Evolutionary conservation across 2,329 filamentous ascomycete genomes (phyloP), one percentile per base, ranked within the genome.

Genomic region (Coniella lustricola): DNA sequence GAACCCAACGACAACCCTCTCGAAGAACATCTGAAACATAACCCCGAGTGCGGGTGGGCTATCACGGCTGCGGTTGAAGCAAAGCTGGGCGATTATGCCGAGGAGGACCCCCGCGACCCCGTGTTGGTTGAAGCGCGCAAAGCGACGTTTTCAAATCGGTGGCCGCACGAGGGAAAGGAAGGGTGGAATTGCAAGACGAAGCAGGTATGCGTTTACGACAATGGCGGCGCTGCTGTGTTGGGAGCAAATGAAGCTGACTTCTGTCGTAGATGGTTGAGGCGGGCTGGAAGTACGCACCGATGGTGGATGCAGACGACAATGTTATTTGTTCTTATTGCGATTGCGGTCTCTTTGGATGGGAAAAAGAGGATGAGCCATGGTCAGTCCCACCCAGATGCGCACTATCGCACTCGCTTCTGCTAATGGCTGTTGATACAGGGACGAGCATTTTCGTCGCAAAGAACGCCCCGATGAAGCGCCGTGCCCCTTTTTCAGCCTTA

Each of bases 261-360:
- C 8, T 10, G 22, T 12, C 16, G 14, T 12, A 93, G 82, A 83
- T 97, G 71, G 88, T 88, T 31, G 87, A 91, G 56, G 87, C 89
- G 22, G 93, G 93, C 10, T 98, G 91, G 90, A 90, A 86, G 62
- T 96, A 90, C 67, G 94, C 90, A 20, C 90, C 93, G 0, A 87
- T 81, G 5, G 70, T 79, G 37, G 89, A 91, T 37, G 88, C 83
- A 12, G 84, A 93, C 55, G 93, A 98, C 64, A 87, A 91, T 69
- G 87, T 88, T 9, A 93, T 86, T 10, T 98, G 93, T 63, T 77
- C 87, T 22, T 96, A 97, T 67, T 98, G 93, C 69, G 81, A 86
- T 49, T 70, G 97, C 14, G 89, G 85, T 10, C 76, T 98, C 10
- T 91, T 97, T 64, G 90, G 90, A 7, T 98, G 94, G 93, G 93